Evolutionary conservation across 257 asterid genomes (phyloP).

Genomic region (Phtheirospermum japonicum): DNA sequence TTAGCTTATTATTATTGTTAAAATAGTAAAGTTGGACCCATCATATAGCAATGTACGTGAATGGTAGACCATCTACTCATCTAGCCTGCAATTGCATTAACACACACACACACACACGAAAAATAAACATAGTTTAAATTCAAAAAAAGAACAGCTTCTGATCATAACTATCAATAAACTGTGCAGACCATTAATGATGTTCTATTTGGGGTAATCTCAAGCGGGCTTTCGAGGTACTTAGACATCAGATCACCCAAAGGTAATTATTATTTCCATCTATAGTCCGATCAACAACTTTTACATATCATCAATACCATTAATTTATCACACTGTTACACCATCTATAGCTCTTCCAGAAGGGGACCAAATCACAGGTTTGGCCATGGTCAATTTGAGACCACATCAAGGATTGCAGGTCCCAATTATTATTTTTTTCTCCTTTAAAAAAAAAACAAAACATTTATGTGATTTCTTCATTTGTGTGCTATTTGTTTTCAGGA

Average conservation of each 20-base stretch:
- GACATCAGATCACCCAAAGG: slow-evolving; percentile 54
- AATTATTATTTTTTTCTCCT: too few species aligned
- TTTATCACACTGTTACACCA: not conserved
- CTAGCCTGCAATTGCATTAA: not conserved
- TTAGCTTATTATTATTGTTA: not conserved
- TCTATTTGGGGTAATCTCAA: slow-evolving; percentile 64
- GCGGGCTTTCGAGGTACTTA: slow-evolving; percentile 69
- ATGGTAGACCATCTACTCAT: not conserved
- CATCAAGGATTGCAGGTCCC: slow-evolving; percentile 66
- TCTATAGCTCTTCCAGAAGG: slow-evolving; percentile 53
- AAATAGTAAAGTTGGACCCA: not conserved
- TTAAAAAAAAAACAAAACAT: too few species aligned
- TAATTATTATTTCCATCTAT: slow-evolving; percentile 9
- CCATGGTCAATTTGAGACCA: slow-evolving; percentile 77
- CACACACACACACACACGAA: too few species aligned
- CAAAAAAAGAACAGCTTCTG: too few species aligned
- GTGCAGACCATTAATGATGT: slow-evolving; percentile 87
- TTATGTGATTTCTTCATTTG: too few species aligned
- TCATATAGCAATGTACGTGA: not conserved
- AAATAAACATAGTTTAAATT: too few species aligned
- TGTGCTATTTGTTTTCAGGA: slow-evolving; percentile 39
- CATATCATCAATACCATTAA: not conserved
- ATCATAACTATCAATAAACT: not conserved
- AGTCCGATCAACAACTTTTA: not conserved
- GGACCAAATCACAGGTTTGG: slow-evolving; percentile 55